A percentile compares a stretch with the other conserved stretches of the same genome.
phyloP scores from a whole-genome alignment of 805 yeast genomes.

The Yarrowia divulgata region DNA sequence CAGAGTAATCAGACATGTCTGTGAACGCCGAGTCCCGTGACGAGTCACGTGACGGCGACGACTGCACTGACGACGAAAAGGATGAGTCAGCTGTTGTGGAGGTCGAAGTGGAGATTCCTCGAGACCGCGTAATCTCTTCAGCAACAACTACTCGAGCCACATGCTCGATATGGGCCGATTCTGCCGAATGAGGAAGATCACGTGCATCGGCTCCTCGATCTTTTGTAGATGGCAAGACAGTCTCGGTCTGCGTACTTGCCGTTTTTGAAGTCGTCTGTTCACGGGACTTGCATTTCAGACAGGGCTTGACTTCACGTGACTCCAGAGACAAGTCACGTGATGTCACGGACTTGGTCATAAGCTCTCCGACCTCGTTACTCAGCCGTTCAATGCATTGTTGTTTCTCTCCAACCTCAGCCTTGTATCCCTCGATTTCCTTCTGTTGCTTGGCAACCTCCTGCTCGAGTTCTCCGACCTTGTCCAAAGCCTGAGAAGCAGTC shows the following conservation, averaged over 20 bases:
- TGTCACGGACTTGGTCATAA: constrained; percentile 13
- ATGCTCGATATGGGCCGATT: background rate
- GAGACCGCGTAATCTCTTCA: background rate
- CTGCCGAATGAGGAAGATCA: background rate
- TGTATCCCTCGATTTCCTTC: background rate
- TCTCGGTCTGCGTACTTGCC: background rate
- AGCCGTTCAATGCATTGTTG: constrained; percentile 10
- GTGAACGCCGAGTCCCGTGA: constrained; percentile 15
- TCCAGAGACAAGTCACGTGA: background rate
- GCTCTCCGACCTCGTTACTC: constrained; percentile 14
- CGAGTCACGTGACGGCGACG: constrained; percentile 19
- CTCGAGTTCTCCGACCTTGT: constrained; percentile 44
- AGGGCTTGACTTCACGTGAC: background rate
- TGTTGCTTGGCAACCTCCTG: constrained; percentile 42
- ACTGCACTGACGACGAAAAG: constrained; percentile 13
- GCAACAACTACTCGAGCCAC: constrained; percentile 4
- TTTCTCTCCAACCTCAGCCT: constrained; percentile 1
- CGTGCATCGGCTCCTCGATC: background rate
- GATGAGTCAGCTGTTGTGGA: background rate
- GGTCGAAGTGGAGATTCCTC: background rate
- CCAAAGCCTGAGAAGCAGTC: constrained; percentile 46
- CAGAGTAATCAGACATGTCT: constrained; percentile 6
- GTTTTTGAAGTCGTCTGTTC: background rate
- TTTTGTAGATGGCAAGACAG: too few species aligned
- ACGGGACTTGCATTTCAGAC: constrained; percentile 1